Base-by-base conservation (phyloP, 1,284 basidiomycete genomes). In the Melampsora larici-populina region DNA sequence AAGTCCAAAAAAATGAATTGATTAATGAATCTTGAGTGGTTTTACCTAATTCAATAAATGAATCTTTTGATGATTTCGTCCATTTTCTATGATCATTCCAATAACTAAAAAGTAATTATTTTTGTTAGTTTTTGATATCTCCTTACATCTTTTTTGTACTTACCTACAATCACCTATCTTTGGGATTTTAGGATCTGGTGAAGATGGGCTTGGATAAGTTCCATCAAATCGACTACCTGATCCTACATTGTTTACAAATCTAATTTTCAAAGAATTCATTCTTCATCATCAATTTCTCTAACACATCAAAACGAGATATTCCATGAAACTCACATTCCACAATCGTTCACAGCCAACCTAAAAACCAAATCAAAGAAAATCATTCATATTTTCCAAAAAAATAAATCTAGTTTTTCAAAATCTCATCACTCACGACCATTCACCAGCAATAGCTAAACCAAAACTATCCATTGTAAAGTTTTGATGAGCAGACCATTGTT, bases 381-480 rank as follows among this genome's bases (percentile, higher is more conserved):
- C 21, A 36, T 9, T 18, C 4, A 24, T 7, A 51, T 24, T 15
- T 24, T 40, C 66, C 43, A 58, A 6, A 60, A 43, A 5, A 58
- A n/a, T n/a, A 5, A n/a, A 48, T 21, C 18, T 48, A n/a, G 8
- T 11, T 2, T 2, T 46, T 26, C n/a, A 48, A 48, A n/a, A 9
- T 33, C 43, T 2, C 40, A 33, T 31, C 21, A 64, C 75, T 69
- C 40, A 78, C 75, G 75, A 78, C 67, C 67, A 78, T 51, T 78
- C 75, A 33, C 67, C 75, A 70, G 49, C 67, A 31, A 78, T 40
- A 21, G 67, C 40, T 5, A 78, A 29, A 26, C 75, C 75, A 65
- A 78, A 78, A 26, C 29, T 48, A 55, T 78, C 67, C 67, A 78
- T 78, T 3, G 75, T 78, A 33, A 69, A 58, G 33, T 78, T 78